phyloP scores from a whole-genome alignment of 176 grass and related monocot species.

The Avena insularis region DNA sequence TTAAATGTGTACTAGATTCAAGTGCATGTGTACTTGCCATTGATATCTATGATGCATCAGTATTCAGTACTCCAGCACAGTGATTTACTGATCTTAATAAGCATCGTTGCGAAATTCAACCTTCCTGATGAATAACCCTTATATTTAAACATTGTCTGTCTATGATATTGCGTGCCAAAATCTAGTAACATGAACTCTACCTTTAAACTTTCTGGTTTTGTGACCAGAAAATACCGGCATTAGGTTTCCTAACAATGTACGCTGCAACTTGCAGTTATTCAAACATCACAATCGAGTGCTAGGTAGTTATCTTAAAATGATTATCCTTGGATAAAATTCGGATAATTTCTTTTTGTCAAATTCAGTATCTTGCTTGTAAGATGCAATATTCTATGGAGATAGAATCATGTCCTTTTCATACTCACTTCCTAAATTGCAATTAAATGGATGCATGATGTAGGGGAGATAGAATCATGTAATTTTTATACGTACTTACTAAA shows the following conservation, averaged over 20 bases:
- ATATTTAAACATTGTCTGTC: background rate
- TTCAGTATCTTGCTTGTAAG: background rate
- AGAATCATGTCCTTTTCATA: background rate
- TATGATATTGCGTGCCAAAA: constrained; percentile 12
- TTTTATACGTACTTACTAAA: constrained; percentile 11
- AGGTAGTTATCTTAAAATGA: constrained; percentile 15
- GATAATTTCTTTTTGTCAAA: constrained; percentile 14
- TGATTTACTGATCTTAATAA: background rate
- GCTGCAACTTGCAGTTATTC: background rate
- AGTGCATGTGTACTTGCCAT: constrained; percentile 1
- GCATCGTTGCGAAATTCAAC: background rate
- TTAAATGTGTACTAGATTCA: background rate
- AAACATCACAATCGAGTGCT: constrained; percentile 6
- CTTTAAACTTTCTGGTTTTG: constrained; percentile 9
- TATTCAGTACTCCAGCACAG: background rate
- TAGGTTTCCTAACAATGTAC: constrained; percentile 17
- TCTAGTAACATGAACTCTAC: constrained; percentile 32
- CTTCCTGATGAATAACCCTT: background rate
- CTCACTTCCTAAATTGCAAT: constrained; percentile 24
- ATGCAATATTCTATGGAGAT: constrained; percentile 9
- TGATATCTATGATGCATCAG: background rate
- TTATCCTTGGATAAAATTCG: constrained; percentile 19
- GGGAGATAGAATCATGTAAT: constrained; percentile 8
- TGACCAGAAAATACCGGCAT: background rate
- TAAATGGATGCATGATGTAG: constrained; percentile 54